Evolutionary conservation across 371 early-diverging fungal species (phyloP).

Genomic region (Dichotomocladium elegans): DNA sequence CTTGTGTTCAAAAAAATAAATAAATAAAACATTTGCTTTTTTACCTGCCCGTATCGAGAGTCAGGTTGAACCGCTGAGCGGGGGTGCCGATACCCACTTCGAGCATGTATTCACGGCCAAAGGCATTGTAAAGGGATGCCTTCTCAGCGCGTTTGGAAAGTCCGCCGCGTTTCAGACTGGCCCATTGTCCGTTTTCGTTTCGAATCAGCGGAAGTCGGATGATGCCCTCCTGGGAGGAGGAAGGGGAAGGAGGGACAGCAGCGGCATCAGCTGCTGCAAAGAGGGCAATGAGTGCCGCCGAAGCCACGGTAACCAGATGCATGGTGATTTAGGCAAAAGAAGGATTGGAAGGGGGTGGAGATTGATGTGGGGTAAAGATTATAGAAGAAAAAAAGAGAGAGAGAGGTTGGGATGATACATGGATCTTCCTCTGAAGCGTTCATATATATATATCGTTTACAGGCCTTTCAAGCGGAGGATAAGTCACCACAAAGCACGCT

Average conservation of each 20-base stretch:
- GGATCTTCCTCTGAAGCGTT: neutral
- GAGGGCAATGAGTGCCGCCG: constrained; percentile 1
- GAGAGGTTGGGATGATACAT: neutral
- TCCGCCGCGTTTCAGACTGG: constrained; percentile 1
- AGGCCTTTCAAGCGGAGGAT: neutral
- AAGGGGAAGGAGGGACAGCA: neutral
- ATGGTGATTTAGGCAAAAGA: neutral
- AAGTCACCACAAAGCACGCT: neutral
- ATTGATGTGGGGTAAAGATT: neutral
- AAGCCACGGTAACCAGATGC: constrained; percentile 1
- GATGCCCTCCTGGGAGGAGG: neutral
- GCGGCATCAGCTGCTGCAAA: neutral
- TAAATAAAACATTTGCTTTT: no score
- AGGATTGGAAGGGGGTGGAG: neutral
- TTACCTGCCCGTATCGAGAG: constrained; percentile 24
- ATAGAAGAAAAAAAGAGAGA: neutral
- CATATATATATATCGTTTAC: neutral
- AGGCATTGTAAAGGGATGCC: constrained; percentile 9
- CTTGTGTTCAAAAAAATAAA: neutral
- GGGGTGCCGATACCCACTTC: constrained; percentile 19
- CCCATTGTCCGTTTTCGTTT: constrained; percentile 13
- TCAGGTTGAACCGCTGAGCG: constrained; percentile 18
- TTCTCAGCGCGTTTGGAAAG: constrained; percentile 7
- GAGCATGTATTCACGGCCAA: constrained; percentile 16
- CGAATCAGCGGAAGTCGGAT: constrained; percentile 11